phyloP scores from a whole-genome alignment of 2,329 filamentous ascomycete species.

The Aurifilum marmelostoma region DNA sequence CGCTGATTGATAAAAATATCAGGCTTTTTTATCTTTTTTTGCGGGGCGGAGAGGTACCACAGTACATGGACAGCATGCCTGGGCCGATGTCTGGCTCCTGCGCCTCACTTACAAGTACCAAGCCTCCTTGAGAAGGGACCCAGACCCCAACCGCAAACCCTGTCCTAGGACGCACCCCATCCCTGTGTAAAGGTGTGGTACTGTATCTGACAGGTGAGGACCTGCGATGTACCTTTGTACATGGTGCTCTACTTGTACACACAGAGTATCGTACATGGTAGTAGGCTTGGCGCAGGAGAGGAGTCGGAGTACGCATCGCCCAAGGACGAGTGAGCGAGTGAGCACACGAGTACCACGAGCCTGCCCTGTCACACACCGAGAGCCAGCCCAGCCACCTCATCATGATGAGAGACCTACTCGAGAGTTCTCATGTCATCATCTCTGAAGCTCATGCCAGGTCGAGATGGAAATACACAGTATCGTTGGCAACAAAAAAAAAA shows the following conservation, averaged over 20 bases:
- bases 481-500: too few species aligned
- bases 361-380: constrained; percentile 14
- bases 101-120: constrained; percentile 22
- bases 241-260: too few species aligned
- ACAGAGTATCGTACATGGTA: not conserved
- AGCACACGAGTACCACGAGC: constrained; percentile 2
- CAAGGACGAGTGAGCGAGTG: too few species aligned
- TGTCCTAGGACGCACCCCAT: not conserved
- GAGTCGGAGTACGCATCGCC: too few species aligned
- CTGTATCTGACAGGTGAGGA: constrained; percentile 19
- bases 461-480: not conserved
- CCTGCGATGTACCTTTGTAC: not conserved
- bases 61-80: not conserved
- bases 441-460: not conserved
- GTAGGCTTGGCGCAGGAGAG: too few species aligned
- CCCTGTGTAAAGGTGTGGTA: not conserved
- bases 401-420: constrained; percentile 7
- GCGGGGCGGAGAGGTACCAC: constrained; percentile 8
- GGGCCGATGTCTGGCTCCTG: constrained; percentile 22
- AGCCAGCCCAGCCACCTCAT: constrained; percentile 17
- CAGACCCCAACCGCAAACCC: constrained; percentile 12
- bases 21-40: not conserved
- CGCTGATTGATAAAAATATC: constrained; percentile 29
- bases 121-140: constrained; percentile 9
- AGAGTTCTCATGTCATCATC: constrained; percentile 13